Percentiles rank a stretch among this genome's conserved stretches.
Conservation (phyloP, 2,329 filamentous ascomycete species). For the Cercospora zeae-maydis region DNA sequence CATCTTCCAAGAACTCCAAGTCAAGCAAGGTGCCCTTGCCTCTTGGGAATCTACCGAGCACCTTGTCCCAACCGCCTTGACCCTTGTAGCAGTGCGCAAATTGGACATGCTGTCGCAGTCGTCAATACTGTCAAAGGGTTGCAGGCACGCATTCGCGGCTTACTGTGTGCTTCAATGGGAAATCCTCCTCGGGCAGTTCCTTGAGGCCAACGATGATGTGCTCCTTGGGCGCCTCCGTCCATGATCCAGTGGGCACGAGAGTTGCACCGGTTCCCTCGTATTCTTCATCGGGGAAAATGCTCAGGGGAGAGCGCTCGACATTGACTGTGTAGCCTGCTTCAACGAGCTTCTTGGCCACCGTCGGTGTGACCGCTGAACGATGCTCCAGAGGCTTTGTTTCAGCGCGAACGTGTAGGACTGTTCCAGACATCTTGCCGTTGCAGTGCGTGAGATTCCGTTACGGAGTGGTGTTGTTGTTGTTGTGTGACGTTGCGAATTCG, state of each 20-base stretch:
- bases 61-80: slow-evolving; percentile 73
- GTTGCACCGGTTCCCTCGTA: slow-evolving; percentile 41
- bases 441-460: background rate
- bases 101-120: slow-evolving; percentile 34
- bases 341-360: slow-evolving; percentile 41
- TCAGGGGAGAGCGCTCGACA: slow-evolving; percentile 40
- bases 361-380: slow-evolving; percentile 39
- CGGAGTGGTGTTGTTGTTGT: background rate
- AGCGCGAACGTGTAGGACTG: slow-evolving; percentile 33
- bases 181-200: slow-evolving; percentile 55
- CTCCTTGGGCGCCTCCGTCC: slow-evolving; percentile 42
- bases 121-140: slow-evolving; percentile 1
- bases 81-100: slow-evolving; percentile 42
- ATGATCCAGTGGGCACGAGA: slow-evolving; percentile 41
- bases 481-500: background rate
- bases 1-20: slow-evolving; percentile 77
- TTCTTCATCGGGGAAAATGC: slow-evolving; percentile 41
- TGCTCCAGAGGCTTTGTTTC: slow-evolving; percentile 41
- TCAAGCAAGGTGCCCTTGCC: slow-evolving; percentile 77
- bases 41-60: slow-evolving; percentile 72
- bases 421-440: slow-evolving; percentile 27
- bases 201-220: slow-evolving; percentile 39
- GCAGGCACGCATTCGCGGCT: background rate
- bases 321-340: slow-evolving; percentile 42
- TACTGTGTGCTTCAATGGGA: slow-evolving; percentile 64